These are phyloP conservation scores for Oryza punctata DNA, from an alignment of 176 grass and related monocot genomes.

Conservation along the genomic window DNA sequence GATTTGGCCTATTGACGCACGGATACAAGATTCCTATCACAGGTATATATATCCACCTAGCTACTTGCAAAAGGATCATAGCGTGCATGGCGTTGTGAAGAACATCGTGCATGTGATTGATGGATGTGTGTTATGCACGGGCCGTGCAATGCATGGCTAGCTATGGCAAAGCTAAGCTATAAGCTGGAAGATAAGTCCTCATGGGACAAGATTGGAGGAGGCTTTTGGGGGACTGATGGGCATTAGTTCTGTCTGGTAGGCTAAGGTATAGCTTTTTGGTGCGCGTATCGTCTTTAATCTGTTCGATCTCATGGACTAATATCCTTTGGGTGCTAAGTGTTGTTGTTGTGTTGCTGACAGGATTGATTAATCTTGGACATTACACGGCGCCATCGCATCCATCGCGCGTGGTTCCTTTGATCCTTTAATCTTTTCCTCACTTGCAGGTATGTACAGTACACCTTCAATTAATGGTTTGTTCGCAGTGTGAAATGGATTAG, in stretches of 20 bases:
- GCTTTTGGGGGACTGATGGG: conserved; percentile 38
- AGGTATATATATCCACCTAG: background rate
- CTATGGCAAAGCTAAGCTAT: background rate
- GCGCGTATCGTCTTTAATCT: background rate
- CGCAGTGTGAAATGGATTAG: no score
- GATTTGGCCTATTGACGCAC: conserved; percentile 29
- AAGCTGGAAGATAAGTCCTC: background rate
- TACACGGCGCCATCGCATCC: no score
- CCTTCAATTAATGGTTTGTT: no score
- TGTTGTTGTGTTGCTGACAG: background rate
- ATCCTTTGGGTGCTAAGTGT: background rate
- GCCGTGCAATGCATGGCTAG: background rate
- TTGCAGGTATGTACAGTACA: background rate
- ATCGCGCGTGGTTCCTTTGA: no score
- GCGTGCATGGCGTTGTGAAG: background rate
- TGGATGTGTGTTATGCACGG: background rate
- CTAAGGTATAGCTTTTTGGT: background rate
- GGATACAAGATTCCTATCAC: background rate
- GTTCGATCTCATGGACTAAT: background rate
- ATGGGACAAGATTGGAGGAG: background rate
- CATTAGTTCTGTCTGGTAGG: conserved; percentile 34
- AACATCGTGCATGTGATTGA: background rate
- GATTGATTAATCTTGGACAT: background rate
- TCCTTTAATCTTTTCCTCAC: background rate
- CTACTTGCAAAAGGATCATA: background rate